Evolutionary conservation across 1,284 basidiomycete genomes (phyloP).

Genomic region (Cryptococcus sp.): DNA sequence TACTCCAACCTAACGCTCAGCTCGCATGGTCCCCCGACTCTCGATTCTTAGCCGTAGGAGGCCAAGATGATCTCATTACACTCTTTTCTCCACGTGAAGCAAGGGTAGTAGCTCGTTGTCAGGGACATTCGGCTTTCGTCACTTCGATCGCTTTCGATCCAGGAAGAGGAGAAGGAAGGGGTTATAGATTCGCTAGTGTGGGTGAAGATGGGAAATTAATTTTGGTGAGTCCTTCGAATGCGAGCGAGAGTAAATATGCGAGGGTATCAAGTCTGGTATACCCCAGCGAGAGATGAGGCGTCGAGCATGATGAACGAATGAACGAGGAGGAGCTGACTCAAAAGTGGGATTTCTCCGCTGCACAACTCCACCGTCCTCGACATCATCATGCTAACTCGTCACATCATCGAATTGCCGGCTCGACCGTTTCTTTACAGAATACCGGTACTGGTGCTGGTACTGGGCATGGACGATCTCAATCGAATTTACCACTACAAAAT

Average conservation of each 20-base stretch:
- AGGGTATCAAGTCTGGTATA: neutral
- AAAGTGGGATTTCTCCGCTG: constrained; percentile 84
- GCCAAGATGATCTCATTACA: constrained; percentile 90
- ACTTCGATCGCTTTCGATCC: constrained; percentile 80
- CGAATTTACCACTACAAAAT: constrained; percentile 40
- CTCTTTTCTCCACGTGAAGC: constrained; percentile 89
- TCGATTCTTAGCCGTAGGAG: constrained; percentile 83
- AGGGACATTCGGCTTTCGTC: constrained; percentile 94
- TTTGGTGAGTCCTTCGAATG: constrained; percentile 58
- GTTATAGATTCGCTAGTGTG: constrained; percentile 85
- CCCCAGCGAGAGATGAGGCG: neutral
- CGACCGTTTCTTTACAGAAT: constrained; percentile 52
- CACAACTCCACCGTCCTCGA: constrained; percentile 45
- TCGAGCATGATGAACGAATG: neutral
- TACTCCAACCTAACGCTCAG: constrained; percentile 5
- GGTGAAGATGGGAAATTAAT: constrained; percentile 93
- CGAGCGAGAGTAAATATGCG: neutral
- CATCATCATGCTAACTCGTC: constrained; percentile 39
- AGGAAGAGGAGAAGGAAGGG: constrained; percentile 75
- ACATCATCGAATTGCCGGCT: constrained; percentile 30
- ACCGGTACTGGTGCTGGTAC: no score
- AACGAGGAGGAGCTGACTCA: constrained; percentile 1
- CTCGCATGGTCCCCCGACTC: constrained; percentile 94
- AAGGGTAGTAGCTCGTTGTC: constrained; percentile 89
- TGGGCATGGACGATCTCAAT: constrained; percentile 17